These are phyloP conservation scores for Passiflora organensis DNA, from an alignment of 345 rosid genomes.

Conservation along the genomic window DNA sequence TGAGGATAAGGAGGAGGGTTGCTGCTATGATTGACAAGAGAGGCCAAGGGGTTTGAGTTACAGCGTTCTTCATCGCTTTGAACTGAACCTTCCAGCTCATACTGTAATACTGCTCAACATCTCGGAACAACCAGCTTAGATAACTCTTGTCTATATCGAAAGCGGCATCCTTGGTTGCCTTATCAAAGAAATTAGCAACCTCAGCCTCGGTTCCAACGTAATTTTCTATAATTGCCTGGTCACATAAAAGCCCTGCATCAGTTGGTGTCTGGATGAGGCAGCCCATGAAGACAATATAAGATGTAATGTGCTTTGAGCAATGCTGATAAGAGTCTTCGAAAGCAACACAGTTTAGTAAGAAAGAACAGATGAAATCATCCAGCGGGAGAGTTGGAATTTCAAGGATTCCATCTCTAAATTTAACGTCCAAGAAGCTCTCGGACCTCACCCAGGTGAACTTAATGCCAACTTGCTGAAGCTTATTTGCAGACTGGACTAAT, in stretches of 20 bases:
- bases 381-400: constrained; percentile 4
- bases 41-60: constrained; percentile 19
- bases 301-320: constrained; percentile 10
- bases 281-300: constrained; percentile 6
- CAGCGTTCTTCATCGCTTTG: constrained; percentile 14
- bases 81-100: constrained; percentile 14
- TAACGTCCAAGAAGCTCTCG: constrained; percentile 10
- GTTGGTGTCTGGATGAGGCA: background rate
- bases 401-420: constrained; percentile 8
- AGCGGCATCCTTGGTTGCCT: constrained; percentile 7
- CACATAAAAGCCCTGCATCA: constrained; percentile 11
- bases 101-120: constrained; percentile 15
- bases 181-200: constrained; percentile 11
- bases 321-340: constrained; percentile 15
- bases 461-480: constrained; percentile 12
- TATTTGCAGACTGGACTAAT: constrained; percentile 5
- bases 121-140: constrained; percentile 6
- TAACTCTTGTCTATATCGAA: constrained; percentile 6
- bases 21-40: constrained; percentile 17
- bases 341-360: constrained; percentile 20
- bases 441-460: background rate
- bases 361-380: constrained; percentile 5
- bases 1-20: constrained; percentile 12
- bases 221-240: constrained; percentile 11
- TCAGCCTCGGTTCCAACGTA: constrained; percentile 15